A percentile compares a stretch with the other conserved stretches of the same genome.
Evolutionary conservation across 768 basidiomycete species (phyloP).

Genomic region (Lyophyllum decastes): DNA sequence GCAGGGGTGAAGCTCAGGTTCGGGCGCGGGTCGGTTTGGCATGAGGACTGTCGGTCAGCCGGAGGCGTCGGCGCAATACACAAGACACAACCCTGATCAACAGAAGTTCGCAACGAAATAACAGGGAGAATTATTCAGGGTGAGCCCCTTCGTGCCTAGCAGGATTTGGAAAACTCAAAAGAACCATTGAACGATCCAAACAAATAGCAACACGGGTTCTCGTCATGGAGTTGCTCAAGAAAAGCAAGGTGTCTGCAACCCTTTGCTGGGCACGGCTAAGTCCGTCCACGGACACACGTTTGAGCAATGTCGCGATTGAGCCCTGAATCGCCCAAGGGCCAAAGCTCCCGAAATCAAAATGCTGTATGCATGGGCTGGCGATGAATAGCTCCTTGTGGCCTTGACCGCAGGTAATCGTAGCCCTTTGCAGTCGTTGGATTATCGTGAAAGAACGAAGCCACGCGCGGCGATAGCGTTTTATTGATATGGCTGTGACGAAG

Average conservation of each 20-base stretch:
- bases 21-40: background rate
- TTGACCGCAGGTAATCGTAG: too few relatives aligned
- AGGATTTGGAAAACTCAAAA: too few relatives aligned
- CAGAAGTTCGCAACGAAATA: background rate
- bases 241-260: background rate
- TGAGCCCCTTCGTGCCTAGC: too few relatives aligned
- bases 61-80: too few relatives aligned
- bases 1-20: background rate
- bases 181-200: background rate
- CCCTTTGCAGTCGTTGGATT: background rate
- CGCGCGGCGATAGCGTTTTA: background rate
- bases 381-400: background rate
- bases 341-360: background rate
- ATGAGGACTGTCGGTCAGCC: too few relatives aligned
- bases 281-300: background rate
- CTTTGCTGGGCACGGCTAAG: background rate
- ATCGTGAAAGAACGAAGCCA: background rate
- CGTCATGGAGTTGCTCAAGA: background rate
- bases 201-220: background rate
- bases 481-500: background rate
- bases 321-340: background rate
- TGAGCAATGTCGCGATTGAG: background rate
- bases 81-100: background rate
- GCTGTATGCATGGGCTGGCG: too few relatives aligned
- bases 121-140: background rate